Percentiles rank a stretch among this genome's conserved stretches.
phyloP scores from a whole-genome alignment of 2,329 filamentous ascomycete species.

The Colletotrichum sansevieriae region DNA sequence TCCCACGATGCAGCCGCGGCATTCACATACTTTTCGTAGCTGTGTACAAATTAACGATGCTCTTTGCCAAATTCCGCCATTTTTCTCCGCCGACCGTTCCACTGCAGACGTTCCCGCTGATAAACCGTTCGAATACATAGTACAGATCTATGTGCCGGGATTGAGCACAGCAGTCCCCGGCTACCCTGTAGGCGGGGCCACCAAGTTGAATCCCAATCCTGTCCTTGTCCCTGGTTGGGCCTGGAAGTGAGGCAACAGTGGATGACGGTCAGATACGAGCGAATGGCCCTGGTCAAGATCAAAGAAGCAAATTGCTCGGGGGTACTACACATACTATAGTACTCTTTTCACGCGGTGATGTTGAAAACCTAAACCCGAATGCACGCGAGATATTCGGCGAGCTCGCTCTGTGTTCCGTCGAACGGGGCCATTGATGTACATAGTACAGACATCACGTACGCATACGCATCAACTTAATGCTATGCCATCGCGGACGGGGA shows the following conservation, averaged over 20 bases:
- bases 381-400: constrained; percentile 22
- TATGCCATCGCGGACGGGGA: constrained; percentile 1
- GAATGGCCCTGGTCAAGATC: background rate
- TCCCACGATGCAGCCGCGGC: background rate
- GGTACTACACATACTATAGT: background rate
- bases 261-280: constrained; percentile 16
- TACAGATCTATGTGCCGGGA: constrained; percentile 32
- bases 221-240: background rate
- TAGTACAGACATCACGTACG: constrained; percentile 1
- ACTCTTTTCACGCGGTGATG: background rate
- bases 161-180: constrained; percentile 8
- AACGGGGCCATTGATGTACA: background rate
- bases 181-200: constrained; percentile 27
- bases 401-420: constrained; percentile 1
- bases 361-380: constrained; percentile 4
- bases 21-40: background rate
- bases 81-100: constrained; percentile 15
- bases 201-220: constrained; percentile 24
- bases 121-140: constrained; percentile 18
- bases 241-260: constrained; percentile 13
- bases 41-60: constrained; percentile 4
- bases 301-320: background rate
- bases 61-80: background rate
- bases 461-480: constrained; percentile 2
- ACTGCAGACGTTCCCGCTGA: constrained; percentile 27